Base-by-base conservation (phyloP, 1,284 basidiomycete species). In the Ustilago sp. region DNA sequence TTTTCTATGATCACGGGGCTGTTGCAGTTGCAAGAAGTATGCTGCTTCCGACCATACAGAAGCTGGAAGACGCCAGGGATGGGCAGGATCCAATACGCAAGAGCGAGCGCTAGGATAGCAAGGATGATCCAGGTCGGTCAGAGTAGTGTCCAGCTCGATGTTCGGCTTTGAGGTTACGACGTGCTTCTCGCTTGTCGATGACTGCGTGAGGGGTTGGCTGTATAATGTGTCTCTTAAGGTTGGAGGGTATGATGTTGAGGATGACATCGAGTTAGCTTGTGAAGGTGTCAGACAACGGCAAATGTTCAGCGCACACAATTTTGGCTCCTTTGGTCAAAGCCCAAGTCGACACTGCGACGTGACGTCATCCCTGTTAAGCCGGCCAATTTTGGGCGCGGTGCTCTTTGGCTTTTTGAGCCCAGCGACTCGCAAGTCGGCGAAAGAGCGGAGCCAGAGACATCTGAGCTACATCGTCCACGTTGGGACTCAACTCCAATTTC, bases 81-180 rank as follows among this genome's bases (percentile, higher is more conserved):
- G 0, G 79, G 79, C 4, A 79, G 38, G 8, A 79, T 9, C 73
- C 73, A 76, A 59, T 79, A 79, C 15, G 70, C 35, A 15, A 78
- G 31, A 1, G 70, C 70, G 0, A 76, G 59, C 0, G 17, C 43
- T 4, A 79, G 68, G 3, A 80, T 64, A n/a, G 68, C 35, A 19
- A 67, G 23, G 23, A 67, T 73, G 34, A 76, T 51, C 55, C 63
- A 61, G 9, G 57, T 80, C 7, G 79, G 55, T 80, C 79, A 8
- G 63, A 53, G 43, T 76, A 77, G 2, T 74, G 67, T 34, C 75
- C 75, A 0, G 67, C 70, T 12, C 71, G 35, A 41, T 77, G 75
- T 36, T 74, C 60, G 19, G 59, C 60, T 55, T 70, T 69, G 45
- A 77, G 64, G 38, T 58, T 60, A 2, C 68, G 58, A 32, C 75